A percentile compares a stretch with the other conserved stretches of the same genome.
Evolutionary conservation across 2,329 filamentous ascomycete genomes (phyloP).

Genomic region (Aspergillus novofumigatus): DNA sequence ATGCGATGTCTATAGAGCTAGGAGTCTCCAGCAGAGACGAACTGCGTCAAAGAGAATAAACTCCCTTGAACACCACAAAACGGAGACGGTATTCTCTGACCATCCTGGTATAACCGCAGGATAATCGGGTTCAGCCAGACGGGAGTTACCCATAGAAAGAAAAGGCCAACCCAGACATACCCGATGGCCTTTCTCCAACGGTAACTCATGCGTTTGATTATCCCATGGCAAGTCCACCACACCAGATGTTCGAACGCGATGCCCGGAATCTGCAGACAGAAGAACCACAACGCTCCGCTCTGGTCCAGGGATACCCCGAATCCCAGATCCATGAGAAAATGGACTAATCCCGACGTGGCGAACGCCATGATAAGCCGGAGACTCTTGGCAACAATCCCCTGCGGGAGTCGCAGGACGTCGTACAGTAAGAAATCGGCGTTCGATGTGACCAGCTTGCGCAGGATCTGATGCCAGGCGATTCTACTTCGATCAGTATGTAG

Average conservation of each 20-base stretch:
- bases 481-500: slow-evolving; percentile 2
- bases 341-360: slow-evolving; percentile 12
- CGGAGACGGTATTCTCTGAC: slow-evolving; percentile 12
- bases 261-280: slow-evolving; percentile 14
- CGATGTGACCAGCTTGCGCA: slow-evolving; percentile 11
- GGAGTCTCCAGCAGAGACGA: too few relatives aligned
- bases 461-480: slow-evolving; percentile 17
- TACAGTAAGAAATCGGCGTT: slow-evolving; percentile 13
- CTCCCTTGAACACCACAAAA: slow-evolving; percentile 9
- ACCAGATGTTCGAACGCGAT: slow-evolving; percentile 4
- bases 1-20: too few relatives aligned
- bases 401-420: slow-evolving; percentile 4
- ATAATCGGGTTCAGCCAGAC: slow-evolving; percentile 20
- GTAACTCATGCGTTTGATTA: neutral
- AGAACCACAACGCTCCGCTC: slow-evolving; percentile 16
- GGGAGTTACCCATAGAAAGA: slow-evolving; percentile 13
- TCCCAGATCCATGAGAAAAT: slow-evolving; percentile 14
- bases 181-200: slow-evolving; percentile 3
- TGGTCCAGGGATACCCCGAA: slow-evolving; percentile 11
- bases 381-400: neutral
- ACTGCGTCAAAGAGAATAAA: neutral
- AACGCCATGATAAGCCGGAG: slow-evolving; percentile 13
- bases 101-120: slow-evolving; percentile 9
- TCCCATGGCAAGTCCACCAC: neutral
- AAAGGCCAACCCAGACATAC: slow-evolving; percentile 14